Evolutionary conservation across 495 filamentous ascomycete species (phyloP), one percentile per base, ranked within the genome.

Genomic region (Penicillium robsamsonii): DNA sequence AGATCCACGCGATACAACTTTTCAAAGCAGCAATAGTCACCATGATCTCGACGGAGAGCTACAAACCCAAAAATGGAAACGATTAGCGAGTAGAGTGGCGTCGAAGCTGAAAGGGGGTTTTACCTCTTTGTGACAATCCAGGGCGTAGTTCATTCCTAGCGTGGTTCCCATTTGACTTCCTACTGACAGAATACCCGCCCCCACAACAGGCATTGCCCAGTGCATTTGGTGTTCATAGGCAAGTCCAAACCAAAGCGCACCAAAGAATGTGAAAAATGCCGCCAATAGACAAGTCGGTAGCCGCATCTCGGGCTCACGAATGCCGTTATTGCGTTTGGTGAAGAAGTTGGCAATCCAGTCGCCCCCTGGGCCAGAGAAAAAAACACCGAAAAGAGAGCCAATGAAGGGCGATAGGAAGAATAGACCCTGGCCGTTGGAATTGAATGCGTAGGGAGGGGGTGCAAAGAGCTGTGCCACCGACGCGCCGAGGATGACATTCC

Each of bases 251-350:
- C 60, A 62, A 1, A 62, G 52, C 4, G 56, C 60, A 8, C 56
- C 60, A 20, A 62, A 62, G 52, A 62, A 62, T 11, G 60, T 59
- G 42, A 62, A 62, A 27, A 62, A 56, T 4, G 56, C 60, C 5
- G 60, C 60, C 30, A 59, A 15, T n/a, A 62, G 35, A 33, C 60
- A 62, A 41, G 74, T 72, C 0, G 76, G 69, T 11, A 82, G 70
- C 18, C 81, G 72, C 75, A 84, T 82, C 56, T 84, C 81, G 3
- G 81, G 81, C 33, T 81, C 75, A 6, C 79, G 65, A 20, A 84
- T 71, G 18, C 81, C 81, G 2, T 70, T 57, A 57, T 81, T 82
- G 25, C 77, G 67, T 58, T 68, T 70, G 5, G 81, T 82, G 44
- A 81, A 69, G 48, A 65, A 70, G 18, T 78, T 74, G 24, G 80